Percentiles rank a stretch among this genome's conserved stretches.
These are phyloP conservation scores for Turnera subulata DNA, from an alignment of 345 rosid genomes.

Conservation along the genomic window DNA sequence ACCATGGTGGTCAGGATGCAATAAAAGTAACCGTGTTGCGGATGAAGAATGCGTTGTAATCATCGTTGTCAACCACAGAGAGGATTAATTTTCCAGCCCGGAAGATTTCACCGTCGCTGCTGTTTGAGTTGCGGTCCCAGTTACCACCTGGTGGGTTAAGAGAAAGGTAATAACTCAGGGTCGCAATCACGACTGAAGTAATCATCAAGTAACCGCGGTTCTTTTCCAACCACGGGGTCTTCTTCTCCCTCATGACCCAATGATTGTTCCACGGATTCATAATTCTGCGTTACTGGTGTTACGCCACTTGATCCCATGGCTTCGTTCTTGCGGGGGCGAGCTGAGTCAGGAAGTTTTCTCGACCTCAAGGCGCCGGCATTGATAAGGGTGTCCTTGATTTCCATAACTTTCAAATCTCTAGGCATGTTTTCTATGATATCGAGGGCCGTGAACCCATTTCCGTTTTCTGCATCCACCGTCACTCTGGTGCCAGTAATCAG, in stretches of 20 bases:
- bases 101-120: neutral
- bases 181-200: neutral
- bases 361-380: neutral
- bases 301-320: neutral
- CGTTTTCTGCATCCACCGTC: slow-evolving; percentile 2
- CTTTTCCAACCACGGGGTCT: neutral
- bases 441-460: slow-evolving; percentile 1
- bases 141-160: neutral
- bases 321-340: neutral
- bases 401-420: neutral
- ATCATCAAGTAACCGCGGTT: neutral
- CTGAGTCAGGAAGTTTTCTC: neutral
- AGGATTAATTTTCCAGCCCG: slow-evolving; percentile 6
- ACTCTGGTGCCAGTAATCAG: neutral
- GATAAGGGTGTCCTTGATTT: neutral
- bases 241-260: neutral
- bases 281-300: neutral
- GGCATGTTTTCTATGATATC: slow-evolving; percentile 1
- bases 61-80: neutral
- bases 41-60: slow-evolving; percentile 3
- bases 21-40: slow-evolving; percentile 12
- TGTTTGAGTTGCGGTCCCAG: neutral
- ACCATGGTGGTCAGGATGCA: slow-evolving; percentile 23
- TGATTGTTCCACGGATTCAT: neutral
- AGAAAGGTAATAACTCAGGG: neutral